Conservation (phyloP, 139 green algal genomes). For the Zygnema circumcarinatum region DNA sequence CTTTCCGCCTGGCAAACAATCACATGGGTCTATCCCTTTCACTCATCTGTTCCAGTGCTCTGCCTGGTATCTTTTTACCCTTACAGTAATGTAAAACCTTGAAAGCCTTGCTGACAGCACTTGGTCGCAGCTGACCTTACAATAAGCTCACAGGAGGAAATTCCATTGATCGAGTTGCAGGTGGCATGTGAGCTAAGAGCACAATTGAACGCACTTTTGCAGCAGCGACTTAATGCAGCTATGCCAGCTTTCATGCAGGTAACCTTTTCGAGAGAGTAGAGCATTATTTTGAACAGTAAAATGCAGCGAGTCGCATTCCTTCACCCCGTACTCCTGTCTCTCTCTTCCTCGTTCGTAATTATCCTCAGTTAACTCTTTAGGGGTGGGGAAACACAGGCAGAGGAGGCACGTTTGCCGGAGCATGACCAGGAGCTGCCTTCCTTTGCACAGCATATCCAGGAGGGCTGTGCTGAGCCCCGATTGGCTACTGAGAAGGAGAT, state of each 20-base stretch:
- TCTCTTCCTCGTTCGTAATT: background rate
- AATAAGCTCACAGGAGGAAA: too few species aligned
- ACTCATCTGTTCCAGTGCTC: background rate
- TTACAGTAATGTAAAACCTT: background rate
- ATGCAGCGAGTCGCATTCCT: too few species aligned
- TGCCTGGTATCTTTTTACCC: background rate
- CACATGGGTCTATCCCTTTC: too few species aligned
- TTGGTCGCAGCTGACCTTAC: too few species aligned
- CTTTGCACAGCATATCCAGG: background rate
- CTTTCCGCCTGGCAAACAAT: too few species aligned
- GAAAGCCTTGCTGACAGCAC: too few species aligned
- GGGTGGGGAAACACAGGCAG: background rate
- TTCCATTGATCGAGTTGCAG: too few species aligned
- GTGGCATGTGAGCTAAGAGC: conserved; percentile 30
- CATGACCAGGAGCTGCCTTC: background rate
- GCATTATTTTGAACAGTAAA: too few species aligned
- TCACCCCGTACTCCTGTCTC: background rate
- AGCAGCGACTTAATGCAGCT: background rate
- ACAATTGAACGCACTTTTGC: background rate
- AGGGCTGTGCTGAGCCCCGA: background rate
- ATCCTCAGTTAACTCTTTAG: background rate
- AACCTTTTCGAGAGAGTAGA: too few species aligned
- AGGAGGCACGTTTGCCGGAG: too few species aligned
- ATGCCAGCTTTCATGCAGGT: background rate
- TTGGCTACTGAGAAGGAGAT: background rate